Percentiles rank a stretch among this genome's conserved stretches.
Conservation (phyloP, 345 rosid genomes). For the Anacardium occidentale region DNA sequence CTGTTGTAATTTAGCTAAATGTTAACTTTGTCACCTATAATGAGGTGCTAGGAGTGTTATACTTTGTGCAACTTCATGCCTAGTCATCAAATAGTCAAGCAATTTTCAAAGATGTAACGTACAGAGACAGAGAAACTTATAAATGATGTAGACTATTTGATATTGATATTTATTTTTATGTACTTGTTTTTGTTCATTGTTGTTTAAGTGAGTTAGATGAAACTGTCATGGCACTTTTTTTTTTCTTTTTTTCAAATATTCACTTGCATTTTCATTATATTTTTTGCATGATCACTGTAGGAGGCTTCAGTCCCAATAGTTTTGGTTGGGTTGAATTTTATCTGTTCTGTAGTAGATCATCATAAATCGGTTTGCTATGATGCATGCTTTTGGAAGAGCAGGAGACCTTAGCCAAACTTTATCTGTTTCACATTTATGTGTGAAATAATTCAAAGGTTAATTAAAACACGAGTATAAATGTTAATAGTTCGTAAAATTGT, state of each 20-base stretch:
- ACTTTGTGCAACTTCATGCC: slow-evolving; percentile 8
- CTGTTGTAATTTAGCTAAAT: slow-evolving; percentile 14
- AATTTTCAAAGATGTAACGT: neutral
- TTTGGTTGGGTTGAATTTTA: neutral
- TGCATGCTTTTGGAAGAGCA: neutral
- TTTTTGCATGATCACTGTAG: neutral
- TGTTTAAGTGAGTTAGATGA: neutral
- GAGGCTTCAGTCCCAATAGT: neutral
- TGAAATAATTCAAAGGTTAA: neutral
- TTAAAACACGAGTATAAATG: neutral
- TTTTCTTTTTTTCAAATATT: no score
- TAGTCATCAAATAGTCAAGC: slow-evolving; percentile 5
- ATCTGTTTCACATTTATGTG: neutral
- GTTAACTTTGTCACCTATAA: neutral
- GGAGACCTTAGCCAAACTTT: neutral
- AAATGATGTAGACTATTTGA: neutral
- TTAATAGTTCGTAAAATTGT: no score
- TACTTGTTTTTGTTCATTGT: neutral
- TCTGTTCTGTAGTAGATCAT: neutral
- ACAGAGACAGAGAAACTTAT: neutral
- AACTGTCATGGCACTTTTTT: no score
- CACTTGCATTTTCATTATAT: neutral
- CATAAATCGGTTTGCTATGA: neutral
- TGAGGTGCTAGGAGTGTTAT: slow-evolving; percentile 3
- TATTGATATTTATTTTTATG: neutral